Evolutionary conservation across 1,284 basidiomycete species (phyloP), one percentile per base, ranked within the genome.

Genomic region (Porodaedalea pini): DNA sequence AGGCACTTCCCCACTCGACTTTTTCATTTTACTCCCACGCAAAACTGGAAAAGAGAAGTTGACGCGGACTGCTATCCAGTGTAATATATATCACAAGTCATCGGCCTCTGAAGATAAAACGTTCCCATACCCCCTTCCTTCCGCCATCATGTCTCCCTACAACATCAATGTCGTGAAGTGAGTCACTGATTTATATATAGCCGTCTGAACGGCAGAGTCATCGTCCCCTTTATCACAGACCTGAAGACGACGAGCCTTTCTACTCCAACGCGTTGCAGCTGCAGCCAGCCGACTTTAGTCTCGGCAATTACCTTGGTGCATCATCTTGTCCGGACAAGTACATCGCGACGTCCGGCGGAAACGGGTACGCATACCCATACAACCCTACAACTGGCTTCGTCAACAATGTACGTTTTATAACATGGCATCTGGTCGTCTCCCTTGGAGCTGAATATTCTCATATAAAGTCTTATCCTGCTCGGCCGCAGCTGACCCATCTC

Each of bases 111-210:
- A n/a, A n/a, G n/a, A n/a, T n/a, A n/a, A n/a, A n/a, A n/a, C 40
- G 25, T 49, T 39, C 41, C 17, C 21, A 34, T 23, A 57, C 34
- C 25, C 21, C 4, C 21, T n/a, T 11, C 31, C 25, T 21, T 43
- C 37, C 29, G 36, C n/a, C n/a, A 25, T 44, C 37, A 57, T 52
- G 56, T n/a, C 49, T 40, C 21, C 40, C 4, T 55, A 49, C 31
- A 55, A 54, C 32, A 59, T 59, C 39, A 59, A 34, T 44, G 27
- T 59, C 21, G 32, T 55, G 13, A 45, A 50, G 57, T 59, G 47
- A 59, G 57, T 51, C 39, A 40, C 17, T 19, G 13, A 31, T 51
- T 44, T n/a, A 17, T 48, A 39, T 25, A 11, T 6, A 15, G 25
- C 4, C 3, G n/a, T 44, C 10, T 21, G 23, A 43, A 55, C 27